Evolutionary conservation across 2,329 filamentous ascomycete species (phyloP).

Genomic region (Fusarium protoensiforme): DNA sequence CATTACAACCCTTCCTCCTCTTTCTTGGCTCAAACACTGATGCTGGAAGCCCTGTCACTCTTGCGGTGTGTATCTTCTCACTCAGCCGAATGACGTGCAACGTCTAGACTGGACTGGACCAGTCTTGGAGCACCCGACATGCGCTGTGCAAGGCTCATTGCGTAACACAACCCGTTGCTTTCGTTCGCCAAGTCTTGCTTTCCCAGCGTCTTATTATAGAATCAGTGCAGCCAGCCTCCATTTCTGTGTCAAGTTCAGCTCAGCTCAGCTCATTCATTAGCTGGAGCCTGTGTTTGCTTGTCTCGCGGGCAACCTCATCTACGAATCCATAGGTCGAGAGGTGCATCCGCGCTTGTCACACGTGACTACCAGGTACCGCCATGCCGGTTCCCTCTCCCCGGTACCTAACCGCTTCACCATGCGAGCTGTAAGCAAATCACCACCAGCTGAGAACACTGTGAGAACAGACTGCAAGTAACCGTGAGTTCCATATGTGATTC

Average conservation of each 20-base stretch:
- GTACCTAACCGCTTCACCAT: background rate
- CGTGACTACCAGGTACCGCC: background rate
- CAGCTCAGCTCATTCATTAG: background rate
- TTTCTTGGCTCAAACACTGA: background rate
- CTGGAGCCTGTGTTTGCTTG: background rate
- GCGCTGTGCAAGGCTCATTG: background rate
- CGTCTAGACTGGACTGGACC: background rate
- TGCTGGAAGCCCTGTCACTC: background rate
- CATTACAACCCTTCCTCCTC: background rate
- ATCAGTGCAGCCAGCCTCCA: background rate
- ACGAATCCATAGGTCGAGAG: background rate
- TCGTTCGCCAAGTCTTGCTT: background rate
- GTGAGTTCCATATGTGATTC: background rate
- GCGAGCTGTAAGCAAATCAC: background rate
- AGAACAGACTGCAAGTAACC: background rate
- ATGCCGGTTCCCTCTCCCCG: background rate
- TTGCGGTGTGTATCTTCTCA: background rate
- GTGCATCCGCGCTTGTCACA: constrained; percentile 1
- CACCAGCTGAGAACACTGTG: background rate
- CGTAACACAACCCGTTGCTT: background rate
- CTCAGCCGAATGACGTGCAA: background rate
- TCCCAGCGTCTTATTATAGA: background rate
- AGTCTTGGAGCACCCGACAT: background rate
- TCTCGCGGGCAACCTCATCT: no score
- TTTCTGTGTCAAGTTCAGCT: background rate